Base-by-base conservation (phyloP, 169 alveolate genomes). In the Plasmodium gallinaceum region DNA sequence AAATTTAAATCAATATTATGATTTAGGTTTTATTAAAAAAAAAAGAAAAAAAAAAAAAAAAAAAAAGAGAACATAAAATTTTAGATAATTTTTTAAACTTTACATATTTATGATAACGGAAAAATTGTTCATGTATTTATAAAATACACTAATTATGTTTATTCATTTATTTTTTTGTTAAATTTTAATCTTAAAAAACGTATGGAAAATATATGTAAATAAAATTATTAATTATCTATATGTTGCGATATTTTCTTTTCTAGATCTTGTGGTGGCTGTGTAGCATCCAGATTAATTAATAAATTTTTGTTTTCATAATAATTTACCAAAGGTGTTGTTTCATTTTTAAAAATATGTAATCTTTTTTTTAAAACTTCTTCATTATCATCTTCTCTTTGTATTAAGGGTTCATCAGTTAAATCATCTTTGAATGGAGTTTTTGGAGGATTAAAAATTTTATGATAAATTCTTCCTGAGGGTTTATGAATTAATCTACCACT, bases 391-490 rank as follows among this genome's bases (percentile, higher is more conserved):
- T 58, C 91, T 42, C 88, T 72, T 73, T 85, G 91, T 68, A 46
- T 85, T 73, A 85, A 45, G 24, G 86, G 91, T 60, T 85, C 96
- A 88, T 90, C 80, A 18, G 99, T 97, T 62, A 97, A 88, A 88
- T 98, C 99, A 92, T 98, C 99, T 58, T 71, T 80, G 71, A 91
- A 91, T 48, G 94, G 94, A 4, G 71, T 93, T 88, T 94, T 94
- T 7, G 99, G 99, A 12, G 99, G 99, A 62, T 94, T 96, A 93
- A 92, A 95, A 60, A 93, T 96, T 76, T 95, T 93, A 87, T 98
- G 99, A 85, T 98, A 98, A 45, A 98, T 94, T 88, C 99, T 96
- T 46, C 99, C 99, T n/a, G 98, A 96, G 22, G 97, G 96, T 58
- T 93, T 95, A 73, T 98, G 99, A n/a, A 96, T 93, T 74, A 97